Evolutionary conservation across 2,329 filamentous ascomycete species (phyloP).

Genomic region (Ilyonectria destructans): DNA sequence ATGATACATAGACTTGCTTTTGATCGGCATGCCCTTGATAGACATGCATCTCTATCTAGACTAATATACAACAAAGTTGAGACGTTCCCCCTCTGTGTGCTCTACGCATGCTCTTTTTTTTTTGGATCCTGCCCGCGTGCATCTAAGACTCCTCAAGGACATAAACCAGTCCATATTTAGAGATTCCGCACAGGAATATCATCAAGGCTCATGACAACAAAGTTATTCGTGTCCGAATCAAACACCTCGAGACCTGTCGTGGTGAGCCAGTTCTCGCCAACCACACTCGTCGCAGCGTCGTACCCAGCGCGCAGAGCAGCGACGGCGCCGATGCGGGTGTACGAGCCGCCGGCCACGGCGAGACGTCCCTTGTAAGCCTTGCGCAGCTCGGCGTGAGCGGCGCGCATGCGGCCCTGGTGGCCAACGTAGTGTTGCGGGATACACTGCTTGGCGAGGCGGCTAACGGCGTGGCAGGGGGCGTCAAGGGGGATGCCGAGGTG

Average conservation of each 20-base stretch:
- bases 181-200: constrained; percentile 50
- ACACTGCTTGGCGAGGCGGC: constrained; percentile 76
- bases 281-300: constrained; percentile 48
- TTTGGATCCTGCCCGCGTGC: not conserved
- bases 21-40: constrained; percentile 13
- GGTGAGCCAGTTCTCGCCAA: constrained; percentile 40
- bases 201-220: constrained; percentile 45
- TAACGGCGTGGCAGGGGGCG: constrained; percentile 73
- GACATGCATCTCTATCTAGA: constrained; percentile 20
- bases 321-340: constrained; percentile 67
- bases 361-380: constrained; percentile 74
- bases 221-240: constrained; percentile 33
- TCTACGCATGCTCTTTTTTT: not conserved
- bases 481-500: constrained; percentile 80
- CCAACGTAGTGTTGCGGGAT: constrained; percentile 94
- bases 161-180: not conserved
- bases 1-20: not conserved
- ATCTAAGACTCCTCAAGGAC: not conserved
- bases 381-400: constrained; percentile 70
- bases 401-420: constrained; percentile 76
- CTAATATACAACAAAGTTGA: constrained; percentile 20
- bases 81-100: not conserved
- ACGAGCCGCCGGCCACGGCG: constrained; percentile 74
- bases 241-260: constrained; percentile 52
- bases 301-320: constrained; percentile 65